Conservation (phyloP, 1,284 basidiomycete species). For the Ganoderma leucocontextum region DNA sequence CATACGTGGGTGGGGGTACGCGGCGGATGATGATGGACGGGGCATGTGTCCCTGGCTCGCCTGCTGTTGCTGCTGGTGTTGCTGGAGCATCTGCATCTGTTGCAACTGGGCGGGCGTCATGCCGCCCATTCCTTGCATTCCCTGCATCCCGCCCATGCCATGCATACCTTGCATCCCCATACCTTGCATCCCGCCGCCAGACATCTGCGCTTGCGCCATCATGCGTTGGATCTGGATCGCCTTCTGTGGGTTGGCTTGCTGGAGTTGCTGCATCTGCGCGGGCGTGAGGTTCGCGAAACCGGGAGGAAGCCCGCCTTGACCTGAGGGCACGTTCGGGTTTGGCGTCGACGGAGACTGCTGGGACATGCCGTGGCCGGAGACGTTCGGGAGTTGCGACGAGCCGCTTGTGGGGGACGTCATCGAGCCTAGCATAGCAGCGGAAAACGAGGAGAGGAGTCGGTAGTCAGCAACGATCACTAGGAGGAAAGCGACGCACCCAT, state of each 20-base stretch:
- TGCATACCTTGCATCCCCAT: conserved; percentile 19
- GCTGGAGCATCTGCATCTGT: conserved; percentile 34
- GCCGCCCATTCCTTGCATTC: conserved; percentile 16
- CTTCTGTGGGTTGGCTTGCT: conserved; percentile 31
- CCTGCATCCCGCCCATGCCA: conserved; percentile 13
- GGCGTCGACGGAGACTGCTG: conserved; percentile 23
- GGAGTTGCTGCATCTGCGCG: conserved; percentile 30
- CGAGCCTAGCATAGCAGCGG: too few relatives aligned
- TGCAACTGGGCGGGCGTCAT: conserved; percentile 31
- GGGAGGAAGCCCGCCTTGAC: conserved; percentile 8
- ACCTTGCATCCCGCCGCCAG: conserved; percentile 17
- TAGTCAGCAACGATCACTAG: background rate
- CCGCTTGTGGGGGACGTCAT: conserved; percentile 29
- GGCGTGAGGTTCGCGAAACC: conserved; percentile 26
- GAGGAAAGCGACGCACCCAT: conserved; percentile 29
- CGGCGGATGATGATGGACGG: conserved; percentile 31
- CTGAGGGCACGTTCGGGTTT: background rate
- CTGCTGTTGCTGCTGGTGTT: conserved; percentile 27
- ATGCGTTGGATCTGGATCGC: conserved; percentile 29
- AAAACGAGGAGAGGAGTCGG: conserved; percentile 13
- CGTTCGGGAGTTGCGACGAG: conserved; percentile 27
- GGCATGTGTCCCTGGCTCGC: conserved; percentile 24
- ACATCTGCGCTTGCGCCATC: conserved; percentile 26
- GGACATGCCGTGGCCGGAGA: conserved; percentile 27
- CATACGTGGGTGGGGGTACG: conserved; percentile 22